Evolutionary conservation across 2,329 filamentous ascomycete genomes (phyloP), one percentile per base, ranked within the genome.

Genomic region (Nemania sp.): DNA sequence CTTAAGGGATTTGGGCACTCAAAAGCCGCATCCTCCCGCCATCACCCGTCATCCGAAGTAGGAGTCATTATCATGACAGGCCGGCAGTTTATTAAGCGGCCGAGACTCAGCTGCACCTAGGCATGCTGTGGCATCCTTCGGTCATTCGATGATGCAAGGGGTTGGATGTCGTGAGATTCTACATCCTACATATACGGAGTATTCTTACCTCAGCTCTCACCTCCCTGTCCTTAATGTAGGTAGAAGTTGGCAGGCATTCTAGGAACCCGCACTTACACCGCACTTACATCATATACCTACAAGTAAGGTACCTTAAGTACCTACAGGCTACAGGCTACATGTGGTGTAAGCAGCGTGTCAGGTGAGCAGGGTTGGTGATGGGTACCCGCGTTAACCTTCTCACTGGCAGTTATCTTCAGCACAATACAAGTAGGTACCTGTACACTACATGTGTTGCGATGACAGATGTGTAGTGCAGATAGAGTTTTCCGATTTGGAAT

Each of bases 401-500:
- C 7, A 29, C 4, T 29, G 7, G 25, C 25, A 29, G 7, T 7
- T 29, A 29, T 7, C 25, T n/a, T n/a, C n/a, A n/a, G n/a, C n/a
- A n/a, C n/a, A n/a, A n/a, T n/a, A n/a, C n/a, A n/a, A n/a, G n/a
- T n/a, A n/a, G n/a, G n/a, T n/a, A n/a, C n/a, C n/a, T n/a, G n/a
- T n/a, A n/a, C n/a, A n/a, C n/a, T n/a, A n/a, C n/a, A n/a, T 29
- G 13, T 17, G 13, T 29, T 46, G 45, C 53, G 25, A 56, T 56
- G 42, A 34, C 53, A 25, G 34, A 18, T 37, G 32, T 50, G 59
- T 59, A 50, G 59, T 59, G 55, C 50, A 62, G 54, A 59, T 58
- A 54, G 37, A 54, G 59, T 58, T 59, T 54, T 13, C 7, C 21
- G 46, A 62, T 62, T 61, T 62, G 59, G 55, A 62, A 62, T 62